Evolutionary conservation across 2,329 filamentous ascomycete species (phyloP).

Genomic region (Fusarium stilboides): DNA sequence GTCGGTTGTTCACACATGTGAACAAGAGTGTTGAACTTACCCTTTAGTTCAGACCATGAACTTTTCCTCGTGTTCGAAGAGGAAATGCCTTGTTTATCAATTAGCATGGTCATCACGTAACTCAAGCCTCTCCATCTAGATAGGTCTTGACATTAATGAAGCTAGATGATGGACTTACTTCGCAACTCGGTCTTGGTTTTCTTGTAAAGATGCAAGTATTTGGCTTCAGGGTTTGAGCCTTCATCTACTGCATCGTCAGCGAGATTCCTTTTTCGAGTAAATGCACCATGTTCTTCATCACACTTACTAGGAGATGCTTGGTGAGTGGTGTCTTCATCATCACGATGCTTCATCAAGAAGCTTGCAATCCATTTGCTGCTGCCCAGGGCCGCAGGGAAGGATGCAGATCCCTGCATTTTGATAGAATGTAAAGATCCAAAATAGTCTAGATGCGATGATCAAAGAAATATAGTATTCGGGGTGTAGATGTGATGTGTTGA

Average conservation of each 20-base stretch:
- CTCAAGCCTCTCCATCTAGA: neutral
- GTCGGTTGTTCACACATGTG: conserved; percentile 6
- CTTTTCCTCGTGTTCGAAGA: neutral
- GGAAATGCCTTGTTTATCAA: conserved; percentile 11
- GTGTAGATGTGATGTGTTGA: neutral
- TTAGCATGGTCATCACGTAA: conserved; percentile 1
- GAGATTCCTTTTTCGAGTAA: neutral
- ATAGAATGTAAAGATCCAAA: neutral
- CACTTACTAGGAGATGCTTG: conserved; percentile 10
- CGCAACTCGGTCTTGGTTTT: conserved; percentile 24
- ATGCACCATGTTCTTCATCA: neutral
- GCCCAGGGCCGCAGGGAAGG: conserved; percentile 27
- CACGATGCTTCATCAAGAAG: conserved; percentile 1
- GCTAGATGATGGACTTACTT: conserved; percentile 14
- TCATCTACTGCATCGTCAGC: conserved; percentile 9
- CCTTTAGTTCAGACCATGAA: neutral
- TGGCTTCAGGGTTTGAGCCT: conserved; percentile 4
- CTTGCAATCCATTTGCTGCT: conserved; percentile 21
- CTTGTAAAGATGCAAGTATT: conserved; percentile 13
- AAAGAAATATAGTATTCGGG: neutral
- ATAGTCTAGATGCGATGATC: neutral
- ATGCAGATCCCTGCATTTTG: conserved; percentile 26
- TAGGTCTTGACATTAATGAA: neutral
- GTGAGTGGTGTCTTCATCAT: neutral
- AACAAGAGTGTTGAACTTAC: conserved; percentile 20